Evolutionary conservation across 2,329 filamentous ascomycete species (phyloP).

Genomic region (Diaporthe eres): DNA sequence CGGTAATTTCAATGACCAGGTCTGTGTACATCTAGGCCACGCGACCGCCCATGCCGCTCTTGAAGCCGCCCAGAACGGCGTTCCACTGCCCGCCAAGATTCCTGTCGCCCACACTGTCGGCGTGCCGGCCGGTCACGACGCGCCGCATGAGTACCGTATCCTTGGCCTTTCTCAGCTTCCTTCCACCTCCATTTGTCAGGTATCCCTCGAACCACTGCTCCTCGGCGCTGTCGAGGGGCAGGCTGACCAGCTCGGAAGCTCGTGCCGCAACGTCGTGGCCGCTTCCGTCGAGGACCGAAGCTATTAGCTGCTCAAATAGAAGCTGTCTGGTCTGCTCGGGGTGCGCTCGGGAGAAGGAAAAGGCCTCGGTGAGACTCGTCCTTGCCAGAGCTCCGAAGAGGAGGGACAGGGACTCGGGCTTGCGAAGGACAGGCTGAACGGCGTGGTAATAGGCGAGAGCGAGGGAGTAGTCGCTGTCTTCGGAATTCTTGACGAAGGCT

Average conservation of each 20-base stretch:
- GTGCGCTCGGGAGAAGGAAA: constrained; percentile 79
- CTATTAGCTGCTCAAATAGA: constrained; percentile 77
- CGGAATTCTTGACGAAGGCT: constrained; percentile 73
- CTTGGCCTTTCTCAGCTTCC: constrained; percentile 73
- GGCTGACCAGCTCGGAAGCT: constrained; percentile 78
- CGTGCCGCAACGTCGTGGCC: constrained; percentile 63
- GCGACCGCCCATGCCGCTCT: constrained; percentile 57
- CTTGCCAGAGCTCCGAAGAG: constrained; percentile 79
- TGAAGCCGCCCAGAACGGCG: constrained; percentile 66
- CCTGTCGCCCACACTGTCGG: constrained; percentile 61
- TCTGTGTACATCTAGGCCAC: constrained; percentile 24
- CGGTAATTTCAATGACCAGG: constrained; percentile 8
- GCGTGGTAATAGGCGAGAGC: constrained; percentile 85
- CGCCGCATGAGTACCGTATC: constrained; percentile 82
- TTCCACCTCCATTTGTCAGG: constrained; percentile 75
- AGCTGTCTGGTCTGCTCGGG: constrained; percentile 72
- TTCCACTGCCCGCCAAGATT: constrained; percentile 62
- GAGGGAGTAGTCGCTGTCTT: constrained; percentile 72
- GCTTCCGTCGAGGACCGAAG: constrained; percentile 65
- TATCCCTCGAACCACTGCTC: constrained; percentile 82
- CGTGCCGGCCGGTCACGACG: constrained; percentile 75
- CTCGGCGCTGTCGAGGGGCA: constrained; percentile 80
- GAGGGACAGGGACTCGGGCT: constrained; percentile 71
- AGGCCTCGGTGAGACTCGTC: constrained; percentile 79
- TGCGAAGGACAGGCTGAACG: constrained; percentile 79